phyloP scores from a whole-genome alignment of 257 asterid species.

The Solanum commersonii region DNA sequence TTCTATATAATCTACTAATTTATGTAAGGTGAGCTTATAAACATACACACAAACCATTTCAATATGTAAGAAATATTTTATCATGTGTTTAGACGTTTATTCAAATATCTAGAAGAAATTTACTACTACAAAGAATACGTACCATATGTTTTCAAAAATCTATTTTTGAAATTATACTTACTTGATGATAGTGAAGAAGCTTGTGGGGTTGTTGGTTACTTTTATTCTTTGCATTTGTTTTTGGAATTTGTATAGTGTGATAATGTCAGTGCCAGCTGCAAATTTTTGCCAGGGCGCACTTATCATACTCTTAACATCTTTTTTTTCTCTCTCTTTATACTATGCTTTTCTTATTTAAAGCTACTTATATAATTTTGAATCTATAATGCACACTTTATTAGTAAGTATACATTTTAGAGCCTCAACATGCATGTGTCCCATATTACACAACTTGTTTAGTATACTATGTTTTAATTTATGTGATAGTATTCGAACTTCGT shows the following conservation, averaged over 20 bases:
- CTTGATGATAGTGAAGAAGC: not conserved
- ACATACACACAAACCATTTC: not conserved
- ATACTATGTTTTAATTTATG: not conserved
- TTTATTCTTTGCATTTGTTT: not conserved
- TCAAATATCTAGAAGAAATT: too few species aligned
- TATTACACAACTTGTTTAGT: not conserved
- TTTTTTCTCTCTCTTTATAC: conserved; percentile 3
- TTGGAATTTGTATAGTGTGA: conserved; percentile 23
- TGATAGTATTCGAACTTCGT: too few species aligned
- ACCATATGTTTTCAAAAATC: not conserved
- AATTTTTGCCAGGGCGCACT: conserved; percentile 19
- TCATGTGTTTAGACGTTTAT: not conserved
- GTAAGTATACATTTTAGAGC: conserved; percentile 8
- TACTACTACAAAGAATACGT: not conserved
- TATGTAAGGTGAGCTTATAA: not conserved
- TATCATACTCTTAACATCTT: conserved; percentile 17
- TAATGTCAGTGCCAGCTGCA: conserved; percentile 46
- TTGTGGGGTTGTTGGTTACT: conserved; percentile 7
- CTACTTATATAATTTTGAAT: not conserved
- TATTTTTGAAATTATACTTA: not conserved
- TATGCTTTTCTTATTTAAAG: not conserved
- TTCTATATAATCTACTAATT: too few species aligned
- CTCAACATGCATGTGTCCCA: conserved; percentile 29
- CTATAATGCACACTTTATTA: not conserved
- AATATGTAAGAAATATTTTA: too few species aligned